Evolutionary conservation across 1,284 basidiomycete species (phyloP).

Genomic region (Ganoderma leucocontextum): DNA sequence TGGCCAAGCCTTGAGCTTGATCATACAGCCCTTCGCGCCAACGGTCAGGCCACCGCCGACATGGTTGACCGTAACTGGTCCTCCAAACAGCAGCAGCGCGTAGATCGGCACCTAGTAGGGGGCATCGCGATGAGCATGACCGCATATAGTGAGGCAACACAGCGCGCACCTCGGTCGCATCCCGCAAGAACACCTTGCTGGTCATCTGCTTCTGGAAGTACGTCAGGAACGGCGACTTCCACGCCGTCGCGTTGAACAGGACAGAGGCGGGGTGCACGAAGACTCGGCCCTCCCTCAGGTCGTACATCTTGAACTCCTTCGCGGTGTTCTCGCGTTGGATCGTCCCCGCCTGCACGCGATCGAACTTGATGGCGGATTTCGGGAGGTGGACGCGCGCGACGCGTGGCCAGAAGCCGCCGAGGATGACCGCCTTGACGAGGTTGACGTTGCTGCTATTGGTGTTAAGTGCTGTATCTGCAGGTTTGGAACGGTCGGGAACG

Average conservation of each 20-base stretch:
- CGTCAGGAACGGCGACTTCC: conserved; percentile 82
- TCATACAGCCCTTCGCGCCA: conserved; percentile 53
- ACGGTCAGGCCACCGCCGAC: conserved; percentile 80
- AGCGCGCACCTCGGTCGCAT: conserved; percentile 82
- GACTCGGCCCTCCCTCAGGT: conserved; percentile 66
- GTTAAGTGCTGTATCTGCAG: conserved; percentile 60
- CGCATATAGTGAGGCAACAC: conserved; percentile 2
- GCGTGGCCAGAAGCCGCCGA: conserved; percentile 86
- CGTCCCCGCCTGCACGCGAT: conserved; percentile 82
- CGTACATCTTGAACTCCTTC: conserved; percentile 83
- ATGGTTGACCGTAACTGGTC: conserved; percentile 81
- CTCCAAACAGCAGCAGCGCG: conserved; percentile 86
- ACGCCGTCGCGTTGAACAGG: conserved; percentile 77
- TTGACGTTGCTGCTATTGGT: conserved; percentile 71
- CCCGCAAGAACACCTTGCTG: conserved; percentile 87
- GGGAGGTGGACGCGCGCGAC: conserved; percentile 83
- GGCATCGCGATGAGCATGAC: background rate
- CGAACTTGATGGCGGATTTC: conserved; percentile 78
- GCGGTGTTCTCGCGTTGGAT: conserved; percentile 85
- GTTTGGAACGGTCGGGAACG: conserved; percentile 54
- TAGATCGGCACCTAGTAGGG: conserved; percentile 81
- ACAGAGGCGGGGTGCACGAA: conserved; percentile 90
- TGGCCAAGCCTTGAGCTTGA: conserved; percentile 85
- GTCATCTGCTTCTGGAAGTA: conserved; percentile 89
- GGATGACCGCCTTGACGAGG: conserved; percentile 82